phyloP scores from a whole-genome alignment of 1,284 basidiomycete genomes.

The Cystobasidiaceae sp. region DNA sequence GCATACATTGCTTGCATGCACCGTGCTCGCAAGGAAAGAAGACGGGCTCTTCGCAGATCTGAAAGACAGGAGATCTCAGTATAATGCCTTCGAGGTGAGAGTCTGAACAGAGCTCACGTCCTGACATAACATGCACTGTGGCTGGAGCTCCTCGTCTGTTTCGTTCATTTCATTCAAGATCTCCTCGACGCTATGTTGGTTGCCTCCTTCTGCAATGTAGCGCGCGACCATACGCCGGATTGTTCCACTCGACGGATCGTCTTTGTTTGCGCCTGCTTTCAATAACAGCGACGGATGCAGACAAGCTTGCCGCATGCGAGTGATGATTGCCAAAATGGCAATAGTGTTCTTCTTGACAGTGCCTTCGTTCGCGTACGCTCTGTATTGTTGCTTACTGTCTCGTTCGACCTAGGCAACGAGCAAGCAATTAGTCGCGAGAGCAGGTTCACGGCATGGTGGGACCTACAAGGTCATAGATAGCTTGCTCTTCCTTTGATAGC shows the following conservation, averaged over 20 bases:
- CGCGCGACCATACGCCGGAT: constrained; percentile 26
- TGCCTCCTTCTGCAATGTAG: constrained; percentile 27
- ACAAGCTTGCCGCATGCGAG: constrained; percentile 49
- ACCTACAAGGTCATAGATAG: constrained; percentile 18
- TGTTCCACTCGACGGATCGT: not conserved
- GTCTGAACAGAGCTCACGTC: no score
- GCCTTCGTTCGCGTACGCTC: constrained; percentile 34
- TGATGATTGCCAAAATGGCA: constrained; percentile 49
- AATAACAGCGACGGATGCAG: constrained; percentile 48
- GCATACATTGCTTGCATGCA: constrained; percentile 72
- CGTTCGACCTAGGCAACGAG: not conserved
- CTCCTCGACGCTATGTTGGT: constrained; percentile 25
- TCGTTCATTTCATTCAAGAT: constrained; percentile 35
- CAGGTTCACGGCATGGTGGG: not conserved
- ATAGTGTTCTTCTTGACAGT: constrained; percentile 44
- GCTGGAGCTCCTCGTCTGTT: constrained; percentile 16
- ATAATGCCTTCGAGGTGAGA: no score
- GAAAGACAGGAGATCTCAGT: not conserved
- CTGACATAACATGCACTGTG: constrained; percentile 44
- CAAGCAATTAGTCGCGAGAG: no score
- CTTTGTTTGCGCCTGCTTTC: constrained; percentile 33
- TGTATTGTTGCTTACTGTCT: constrained; percentile 37
- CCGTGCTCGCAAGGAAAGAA: constrained; percentile 48
- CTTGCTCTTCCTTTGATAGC: constrained; percentile 39
- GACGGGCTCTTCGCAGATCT: constrained; percentile 36